Evolutionary conservation across 371 early-diverging fungal genomes (phyloP), one percentile per base, ranked within the genome.

Genomic region (Haplosporangium sp.): DNA sequence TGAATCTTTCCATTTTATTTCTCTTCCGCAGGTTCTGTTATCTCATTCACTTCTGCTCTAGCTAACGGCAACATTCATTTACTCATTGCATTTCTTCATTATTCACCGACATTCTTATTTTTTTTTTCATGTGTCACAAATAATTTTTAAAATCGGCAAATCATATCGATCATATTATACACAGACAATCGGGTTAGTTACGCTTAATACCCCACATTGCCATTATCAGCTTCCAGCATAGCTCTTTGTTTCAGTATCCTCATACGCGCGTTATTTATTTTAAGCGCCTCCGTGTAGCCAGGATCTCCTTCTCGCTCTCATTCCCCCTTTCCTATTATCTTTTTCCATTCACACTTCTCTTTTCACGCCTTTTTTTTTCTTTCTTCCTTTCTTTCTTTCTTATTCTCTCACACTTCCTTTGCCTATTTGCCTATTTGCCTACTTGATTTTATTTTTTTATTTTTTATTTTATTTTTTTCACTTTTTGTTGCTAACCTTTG

Each of bases 221-320:
- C 27, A 45, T 4, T n/a, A n/a, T n/a, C 4, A n/a, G 50, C 15
- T n/a, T n/a, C 47, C 4, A 47, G 47, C 47, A 15, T 47, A 11
- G 47, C 15, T 50, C 50, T n/a, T 55, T 55, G 55, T 55, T 55
- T 55, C 55, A 55, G 53, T 53, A 19, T 55, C 55, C 8, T 53
- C 27, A 20, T 27, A 55, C 55, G 55, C 55, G 55, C 55, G 8
- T 13, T 44, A 44, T 55, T 55, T 55, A 55, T 55, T 55, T 55
- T 55, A 55, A 34, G 55, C 55, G 17, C 55, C 55, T 55, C 55
- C 55, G 55, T 55, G 55, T 55, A 55, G 55, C 55, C 55, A 55
- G 55, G 55, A 55, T 34, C 55, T 55, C 55, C 55, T 34, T 55
- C 55, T 55, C 55, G n/a, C 55, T 55, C 55, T 9, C 20, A 13